phyloP scores from a whole-genome alignment of 352 stramenopile genomes.

The Phytophthora meadii region DNA sequence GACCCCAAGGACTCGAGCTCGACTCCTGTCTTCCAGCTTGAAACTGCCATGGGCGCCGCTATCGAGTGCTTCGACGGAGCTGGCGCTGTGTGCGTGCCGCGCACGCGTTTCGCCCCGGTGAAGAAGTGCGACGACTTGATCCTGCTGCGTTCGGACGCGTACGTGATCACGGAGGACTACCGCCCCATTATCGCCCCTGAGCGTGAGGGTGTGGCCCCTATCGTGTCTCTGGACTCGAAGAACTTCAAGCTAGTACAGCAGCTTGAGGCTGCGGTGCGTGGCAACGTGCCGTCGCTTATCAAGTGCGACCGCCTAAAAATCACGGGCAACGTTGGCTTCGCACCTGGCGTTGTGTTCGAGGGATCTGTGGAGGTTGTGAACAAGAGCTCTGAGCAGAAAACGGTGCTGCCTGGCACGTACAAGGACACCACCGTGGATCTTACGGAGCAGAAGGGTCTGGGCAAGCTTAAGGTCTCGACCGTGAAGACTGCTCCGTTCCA shows the following conservation, averaged over 20 bases:
- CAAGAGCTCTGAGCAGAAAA: constrained; percentile 96
- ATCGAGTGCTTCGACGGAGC: constrained; percentile 90
- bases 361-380: constrained; percentile 95
- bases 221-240: constrained; percentile 96
- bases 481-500: constrained; percentile 93
- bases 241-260: constrained; percentile 99
- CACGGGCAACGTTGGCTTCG: constrained; percentile 95
- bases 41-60: constrained; percentile 88
- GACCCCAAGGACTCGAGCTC: constrained; percentile 88
- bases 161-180: constrained; percentile 96
- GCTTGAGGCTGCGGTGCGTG: constrained; percentile 93
- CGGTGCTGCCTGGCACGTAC: constrained; percentile 92
- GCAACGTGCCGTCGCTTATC: constrained; percentile 96
- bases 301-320: constrained; percentile 96
- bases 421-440: constrained; percentile 97
- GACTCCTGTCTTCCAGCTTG: constrained; percentile 87
- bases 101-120: constrained; percentile 88
- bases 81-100: constrained; percentile 88
- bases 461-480: constrained; percentile 85
- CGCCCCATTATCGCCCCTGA: constrained; percentile 95
- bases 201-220: constrained; percentile 94
- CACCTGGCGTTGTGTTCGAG: constrained; percentile 92
- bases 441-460: constrained; percentile 92
- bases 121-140: constrained; percentile 91
- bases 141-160: constrained; percentile 97